These are phyloP conservation scores for Colletotrichum salicis DNA, from an alignment of 2,329 filamentous ascomycete genomes.

Conservation along the genomic window DNA sequence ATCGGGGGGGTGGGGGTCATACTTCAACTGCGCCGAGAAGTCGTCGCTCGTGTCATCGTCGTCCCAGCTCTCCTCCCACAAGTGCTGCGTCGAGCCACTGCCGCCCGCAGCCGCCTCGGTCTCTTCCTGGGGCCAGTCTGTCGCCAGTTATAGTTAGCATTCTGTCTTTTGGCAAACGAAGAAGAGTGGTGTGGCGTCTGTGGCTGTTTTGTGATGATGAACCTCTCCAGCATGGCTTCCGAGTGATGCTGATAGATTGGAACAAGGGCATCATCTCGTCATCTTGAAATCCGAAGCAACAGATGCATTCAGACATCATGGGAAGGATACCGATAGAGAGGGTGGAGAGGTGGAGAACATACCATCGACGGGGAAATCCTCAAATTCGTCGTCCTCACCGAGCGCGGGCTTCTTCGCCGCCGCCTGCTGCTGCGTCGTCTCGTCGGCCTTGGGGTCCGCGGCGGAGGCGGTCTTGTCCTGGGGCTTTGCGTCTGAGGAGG, in stretches of 20 bases:
- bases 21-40: constrained; percentile 95
- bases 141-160: neutral
- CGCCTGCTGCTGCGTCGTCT: constrained; percentile 69
- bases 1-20: constrained; percentile 48
- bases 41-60: constrained; percentile 98
- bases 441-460: constrained; percentile 55
- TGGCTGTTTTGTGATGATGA: neutral
- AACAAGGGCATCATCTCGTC: neutral
- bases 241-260: neutral
- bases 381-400: constrained; percentile 98
- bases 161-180: neutral
- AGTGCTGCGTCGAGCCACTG: constrained; percentile 75
- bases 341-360: constrained; percentile 41
- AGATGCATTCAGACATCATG: neutral
- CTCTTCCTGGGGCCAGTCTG: constrained; percentile 94
- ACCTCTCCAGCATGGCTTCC: too few relatives aligned
- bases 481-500: constrained; percentile 44
- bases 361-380: constrained; percentile 98
- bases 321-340: too few relatives aligned
- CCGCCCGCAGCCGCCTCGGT: constrained; percentile 78
- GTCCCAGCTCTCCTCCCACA: constrained; percentile 99
- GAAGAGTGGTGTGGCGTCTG: neutral
- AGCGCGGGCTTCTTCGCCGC: constrained; percentile 64
- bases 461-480: constrained; percentile 43
- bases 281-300: too few relatives aligned